Evolutionary conservation across 805 yeast genomes (phyloP).

Genomic region (Cyberlindnera nakhonratchasimensis): DNA sequence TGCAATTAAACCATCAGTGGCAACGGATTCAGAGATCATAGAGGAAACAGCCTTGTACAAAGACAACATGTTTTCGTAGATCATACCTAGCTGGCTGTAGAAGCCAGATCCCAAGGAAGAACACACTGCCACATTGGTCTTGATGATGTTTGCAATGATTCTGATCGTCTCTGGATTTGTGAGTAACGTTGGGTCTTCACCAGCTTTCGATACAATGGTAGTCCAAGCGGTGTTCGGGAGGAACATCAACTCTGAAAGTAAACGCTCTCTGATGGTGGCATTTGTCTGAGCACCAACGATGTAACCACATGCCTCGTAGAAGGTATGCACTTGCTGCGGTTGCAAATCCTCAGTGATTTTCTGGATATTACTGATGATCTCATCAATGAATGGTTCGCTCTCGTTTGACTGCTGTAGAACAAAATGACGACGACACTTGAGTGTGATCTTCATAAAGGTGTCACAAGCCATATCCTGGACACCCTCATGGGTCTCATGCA

Average conservation of each 20-base stretch:
- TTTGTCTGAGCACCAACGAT: constrained; percentile 85
- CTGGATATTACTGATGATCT: constrained; percentile 80
- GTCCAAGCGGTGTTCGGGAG: constrained; percentile 95
- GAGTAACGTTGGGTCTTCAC: constrained; percentile 75
- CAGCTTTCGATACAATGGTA: constrained; percentile 81
- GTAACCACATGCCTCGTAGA: constrained; percentile 95
- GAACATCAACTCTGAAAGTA: constrained; percentile 77
- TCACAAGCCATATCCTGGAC: constrained; percentile 99
- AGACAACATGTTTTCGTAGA: constrained; percentile 86
- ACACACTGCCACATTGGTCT: constrained; percentile 94
- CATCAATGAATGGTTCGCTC: constrained; percentile 85
- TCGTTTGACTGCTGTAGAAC: constrained; percentile 85
- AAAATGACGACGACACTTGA: constrained; percentile 93
- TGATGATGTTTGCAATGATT: constrained; percentile 87
- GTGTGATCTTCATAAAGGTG: constrained; percentile 93
- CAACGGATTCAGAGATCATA: constrained; percentile 78
- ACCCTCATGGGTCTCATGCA: constrained; percentile 99
- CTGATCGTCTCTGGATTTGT: constrained; percentile 82
- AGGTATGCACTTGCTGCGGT: constrained; percentile 97
- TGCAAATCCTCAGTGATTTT: constrained; percentile 85
- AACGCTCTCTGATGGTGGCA: constrained; percentile 61
- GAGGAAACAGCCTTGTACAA: constrained; percentile 84
- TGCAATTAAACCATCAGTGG: constrained; percentile 78
- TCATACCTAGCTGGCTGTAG: constrained; percentile 79
- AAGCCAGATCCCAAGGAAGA: constrained; percentile 91